Conservation (phyloP, 2,329 filamentous ascomycete genomes). For the Colletotrichum echinochloae region DNA sequence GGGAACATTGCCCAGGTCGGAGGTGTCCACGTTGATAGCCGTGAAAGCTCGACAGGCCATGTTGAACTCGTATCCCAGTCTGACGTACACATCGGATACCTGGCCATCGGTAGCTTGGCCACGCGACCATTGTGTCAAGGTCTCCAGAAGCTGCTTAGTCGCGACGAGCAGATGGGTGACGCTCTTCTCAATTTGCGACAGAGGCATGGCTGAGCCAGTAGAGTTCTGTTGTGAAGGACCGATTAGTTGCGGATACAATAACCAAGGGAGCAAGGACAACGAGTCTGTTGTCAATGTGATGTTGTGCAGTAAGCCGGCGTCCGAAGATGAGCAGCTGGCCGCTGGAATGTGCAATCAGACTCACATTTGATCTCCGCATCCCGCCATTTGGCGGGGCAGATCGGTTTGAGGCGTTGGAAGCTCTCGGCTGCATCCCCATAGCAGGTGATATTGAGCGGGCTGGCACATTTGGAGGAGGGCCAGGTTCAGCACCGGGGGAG, state of each 20-base stretch:
- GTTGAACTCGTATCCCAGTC: constrained; percentile 98
- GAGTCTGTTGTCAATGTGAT: not conserved
- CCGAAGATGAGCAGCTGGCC: not conserved
- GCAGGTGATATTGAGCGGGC: constrained; percentile 71
- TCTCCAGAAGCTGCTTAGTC: constrained; percentile 97
- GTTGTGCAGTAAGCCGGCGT: not conserved
- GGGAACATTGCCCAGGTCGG: constrained; percentile 93
- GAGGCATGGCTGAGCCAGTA: constrained; percentile 73
- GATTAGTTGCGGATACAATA: constrained; percentile 13
- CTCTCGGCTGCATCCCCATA: constrained; percentile 68
- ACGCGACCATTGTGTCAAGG: constrained; percentile 96
- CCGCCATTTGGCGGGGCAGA: constrained; percentile 57
- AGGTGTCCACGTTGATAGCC: constrained; percentile 95
- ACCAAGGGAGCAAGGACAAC: not conserved
- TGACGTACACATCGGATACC: constrained; percentile 98
- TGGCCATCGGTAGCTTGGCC: constrained; percentile 91
- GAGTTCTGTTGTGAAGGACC: constrained; percentile 41
- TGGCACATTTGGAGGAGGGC: constrained; percentile 67
- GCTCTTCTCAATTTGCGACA: constrained; percentile 99
- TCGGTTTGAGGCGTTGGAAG: constrained; percentile 74
- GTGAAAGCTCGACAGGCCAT: constrained; percentile 97
- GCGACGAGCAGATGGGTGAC: constrained; percentile 97
- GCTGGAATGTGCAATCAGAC: constrained; percentile 48
- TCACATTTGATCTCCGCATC: constrained; percentile 69
- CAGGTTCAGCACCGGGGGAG: constrained; percentile 72